phyloP scores from a whole-genome alignment of 148 eudicot genomes.

The Arbutus unedo region DNA sequence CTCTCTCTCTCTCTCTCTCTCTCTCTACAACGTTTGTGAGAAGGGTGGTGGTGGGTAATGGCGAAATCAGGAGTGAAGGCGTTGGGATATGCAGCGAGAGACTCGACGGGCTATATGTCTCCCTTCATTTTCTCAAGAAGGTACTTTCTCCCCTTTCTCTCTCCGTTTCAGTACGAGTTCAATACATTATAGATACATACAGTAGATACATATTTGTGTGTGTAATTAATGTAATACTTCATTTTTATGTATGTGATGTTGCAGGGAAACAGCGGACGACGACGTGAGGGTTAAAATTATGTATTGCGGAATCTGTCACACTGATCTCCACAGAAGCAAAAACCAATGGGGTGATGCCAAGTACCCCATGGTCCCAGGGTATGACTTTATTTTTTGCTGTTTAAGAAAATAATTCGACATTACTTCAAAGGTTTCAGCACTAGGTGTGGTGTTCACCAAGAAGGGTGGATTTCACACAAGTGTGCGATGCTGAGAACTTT shows the following conservation, averaged over 20 bases:
- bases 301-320: constrained; percentile 33
- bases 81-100: constrained; percentile 26
- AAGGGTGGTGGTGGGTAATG: neutral
- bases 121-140: constrained; percentile 12
- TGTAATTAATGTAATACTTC: too few species aligned
- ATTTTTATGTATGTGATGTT: neutral
- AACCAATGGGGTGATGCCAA: constrained; percentile 21
- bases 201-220: too few species aligned
- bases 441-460: too few species aligned
- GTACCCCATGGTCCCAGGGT: constrained; percentile 31
- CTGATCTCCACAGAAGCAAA: constrained; percentile 29
- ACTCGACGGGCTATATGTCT: constrained; percentile 17
- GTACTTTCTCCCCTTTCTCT: neutral
- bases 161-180: too few species aligned
- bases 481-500: too few species aligned
- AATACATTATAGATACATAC: too few species aligned
- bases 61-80: constrained; percentile 26
- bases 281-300: constrained; percentile 31
- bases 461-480: too few species aligned
- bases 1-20: neutral
- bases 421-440: too few species aligned
- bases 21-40: neutral
- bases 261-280: constrained; percentile 29
- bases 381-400: neutral
- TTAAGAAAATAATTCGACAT: too few species aligned